Evolutionary conservation across 2,329 filamentous ascomycete species (phyloP), one percentile per base, ranked within the genome.

Genomic region (Nigrograna mackinnonii): DNA sequence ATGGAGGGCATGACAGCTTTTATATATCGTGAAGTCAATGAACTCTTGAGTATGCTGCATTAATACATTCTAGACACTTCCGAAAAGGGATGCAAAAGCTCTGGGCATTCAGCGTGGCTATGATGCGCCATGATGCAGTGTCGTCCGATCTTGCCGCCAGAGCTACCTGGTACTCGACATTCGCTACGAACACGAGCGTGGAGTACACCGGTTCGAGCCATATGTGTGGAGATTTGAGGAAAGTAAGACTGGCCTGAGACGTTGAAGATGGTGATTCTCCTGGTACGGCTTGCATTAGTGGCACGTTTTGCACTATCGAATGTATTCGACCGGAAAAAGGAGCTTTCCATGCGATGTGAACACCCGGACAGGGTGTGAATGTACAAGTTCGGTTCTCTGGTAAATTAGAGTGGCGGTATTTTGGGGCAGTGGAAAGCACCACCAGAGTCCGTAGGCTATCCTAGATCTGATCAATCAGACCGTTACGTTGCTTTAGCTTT

Each of bases 201-300:
- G 9, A 30, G 16, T 13, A 31, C 17, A 16, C 33, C 20, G 34
- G n/a, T 4, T 28, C 28, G 11, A 32, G 28, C 31, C 17, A 22
- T 16, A 28, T 12, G 21, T n/a, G 45, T 43, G 44, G 44, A 48
- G 24, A 46, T 45, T 45, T 31, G 30, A 44, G 45, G 48, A 41
- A 38, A 17, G 37, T 36, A 33, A 21, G 32, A 39, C n/a, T 31
- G 20, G 34, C 43, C 43, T 39, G 35, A 37, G 32, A 22, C 21
- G 36, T 39, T 33, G 16, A 22, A 42, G n/a, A n/a, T 20, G 41
- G 21, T 33, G 20, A 9, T 18, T 3, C 22, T 30, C 19, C 3
- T n/a, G 21, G 11, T n/a, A 35, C 39, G 43, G 47, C 47, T 50
- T 53, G 42, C 47, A 48, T 42, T 50, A 50, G 49, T 41, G 22